Evolutionary conservation across 192 early-diverging fungal genomes (phyloP).

Genomic region (Rhizoclosmatium globosum): DNA sequence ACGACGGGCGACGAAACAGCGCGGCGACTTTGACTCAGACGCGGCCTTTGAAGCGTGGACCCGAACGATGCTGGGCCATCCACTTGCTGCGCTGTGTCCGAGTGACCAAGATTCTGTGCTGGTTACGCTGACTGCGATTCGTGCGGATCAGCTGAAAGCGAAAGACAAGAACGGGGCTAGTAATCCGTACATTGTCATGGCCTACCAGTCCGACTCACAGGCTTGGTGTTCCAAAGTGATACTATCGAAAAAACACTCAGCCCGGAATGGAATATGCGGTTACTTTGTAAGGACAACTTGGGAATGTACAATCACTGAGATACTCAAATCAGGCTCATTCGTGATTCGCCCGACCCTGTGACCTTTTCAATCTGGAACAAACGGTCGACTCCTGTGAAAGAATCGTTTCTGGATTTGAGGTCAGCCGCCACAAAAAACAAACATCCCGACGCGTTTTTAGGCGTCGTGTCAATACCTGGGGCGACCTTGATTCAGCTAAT

Average conservation of each 20-base stretch:
- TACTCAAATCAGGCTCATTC: not conserved
- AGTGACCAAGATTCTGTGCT: too few species aligned
- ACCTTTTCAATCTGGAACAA: constrained; percentile 38
- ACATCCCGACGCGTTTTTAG: constrained; percentile 5
- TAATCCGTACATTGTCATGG: constrained; percentile 15
- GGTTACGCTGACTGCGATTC: constrained; percentile 1
- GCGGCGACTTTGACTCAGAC: too few species aligned
- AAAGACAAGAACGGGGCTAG: constrained; percentile 19
- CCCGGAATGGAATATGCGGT: constrained; percentile 21
- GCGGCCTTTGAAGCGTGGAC: too few species aligned
- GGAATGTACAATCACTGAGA: too few species aligned
- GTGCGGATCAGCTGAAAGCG: constrained; percentile 1
- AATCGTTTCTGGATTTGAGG: not conserved
- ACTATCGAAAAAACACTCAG: not conserved
- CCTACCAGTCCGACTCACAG: not conserved
- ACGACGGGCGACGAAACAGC: too few species aligned
- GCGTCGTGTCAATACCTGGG: constrained; percentile 8
- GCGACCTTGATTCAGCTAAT: not conserved
- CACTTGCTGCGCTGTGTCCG: too few species aligned
- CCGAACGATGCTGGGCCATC: too few species aligned
- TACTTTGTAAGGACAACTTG: too few species aligned
- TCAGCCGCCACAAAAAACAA: not conserved
- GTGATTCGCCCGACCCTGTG: constrained; percentile 27
- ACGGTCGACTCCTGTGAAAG: constrained; percentile 1
- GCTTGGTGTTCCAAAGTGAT: not conserved